A percentile compares a stretch with the other conserved stretches of the same genome.
These are phyloP conservation scores for Aegilops umbellulata DNA, from an alignment of 176 grass and related monocot genomes.

Conservation along the genomic window DNA sequence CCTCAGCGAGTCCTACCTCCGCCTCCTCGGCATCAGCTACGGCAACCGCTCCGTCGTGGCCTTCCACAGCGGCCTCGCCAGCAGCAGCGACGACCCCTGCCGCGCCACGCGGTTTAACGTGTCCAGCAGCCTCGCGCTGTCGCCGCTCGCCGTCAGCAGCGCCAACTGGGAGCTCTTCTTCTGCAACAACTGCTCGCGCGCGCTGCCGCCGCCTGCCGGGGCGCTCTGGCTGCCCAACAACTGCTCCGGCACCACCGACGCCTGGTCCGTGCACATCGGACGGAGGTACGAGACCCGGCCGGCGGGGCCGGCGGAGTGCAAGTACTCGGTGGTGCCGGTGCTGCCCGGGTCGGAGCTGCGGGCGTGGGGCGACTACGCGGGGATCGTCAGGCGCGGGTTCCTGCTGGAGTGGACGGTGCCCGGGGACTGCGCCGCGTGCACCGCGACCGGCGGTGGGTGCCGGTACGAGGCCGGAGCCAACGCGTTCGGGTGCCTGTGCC, in stretches of 20 bases:
- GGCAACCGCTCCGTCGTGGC: no score
- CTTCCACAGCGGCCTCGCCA: no score
- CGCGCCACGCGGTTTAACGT: conserved; percentile 31
- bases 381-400: conserved; percentile 24
- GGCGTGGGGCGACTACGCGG: background rate
- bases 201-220: background rate
- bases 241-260: background rate
- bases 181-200: conserved; percentile 31
- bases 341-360: conserved; percentile 29
- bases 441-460: conserved; percentile 11
- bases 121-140: conserved; percentile 30
- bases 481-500: conserved; percentile 36
- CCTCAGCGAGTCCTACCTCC: no score
- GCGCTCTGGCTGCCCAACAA: background rate
- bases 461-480: background rate
- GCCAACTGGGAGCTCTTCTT: conserved; percentile 48
- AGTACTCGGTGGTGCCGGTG: conserved; percentile 33
- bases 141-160: conserved; percentile 14
- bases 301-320: background rate
- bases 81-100: background rate
- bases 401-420: conserved; percentile 36
- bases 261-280: background rate
- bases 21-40: no score
- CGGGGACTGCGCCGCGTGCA: conserved; percentile 24
- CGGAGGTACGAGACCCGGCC: background rate